Conservation (phyloP, 768 basidiomycete genomes). For the Amanita pallidorosea region DNA sequence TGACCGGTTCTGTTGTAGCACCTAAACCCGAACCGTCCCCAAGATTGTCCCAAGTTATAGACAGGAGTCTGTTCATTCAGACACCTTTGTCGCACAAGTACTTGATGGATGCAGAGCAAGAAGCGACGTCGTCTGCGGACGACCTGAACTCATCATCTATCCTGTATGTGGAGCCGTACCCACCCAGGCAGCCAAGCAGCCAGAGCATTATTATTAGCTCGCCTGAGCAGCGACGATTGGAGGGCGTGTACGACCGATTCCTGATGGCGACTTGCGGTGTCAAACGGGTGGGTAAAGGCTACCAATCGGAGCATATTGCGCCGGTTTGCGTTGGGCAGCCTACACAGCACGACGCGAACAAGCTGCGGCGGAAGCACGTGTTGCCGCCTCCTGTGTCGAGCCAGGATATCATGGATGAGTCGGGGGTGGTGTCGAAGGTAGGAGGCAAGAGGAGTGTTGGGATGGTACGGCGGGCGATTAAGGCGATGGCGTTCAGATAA, state of each 20-base stretch:
- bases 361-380: constrained; percentile 27
- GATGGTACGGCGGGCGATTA: constrained; percentile 61
- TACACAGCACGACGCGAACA: constrained; percentile 1
- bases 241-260: constrained; percentile 75
- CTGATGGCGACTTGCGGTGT: constrained; percentile 76
- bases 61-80: constrained; percentile 59
- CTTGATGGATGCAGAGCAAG: constrained; percentile 17
- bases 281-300: constrained; percentile 70
- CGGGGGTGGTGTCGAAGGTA: constrained; percentile 46
- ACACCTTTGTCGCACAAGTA: constrained; percentile 33
- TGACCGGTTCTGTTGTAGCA: constrained; percentile 16
- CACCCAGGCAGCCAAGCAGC: constrained; percentile 30
- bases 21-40: constrained; percentile 32
- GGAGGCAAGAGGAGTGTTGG: constrained; percentile 40
- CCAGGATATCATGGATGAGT: constrained; percentile 54
- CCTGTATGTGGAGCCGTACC: constrained; percentile 55
- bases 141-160: constrained; percentile 48
- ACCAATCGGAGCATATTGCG: constrained; percentile 57
- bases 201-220: constrained; percentile 34
- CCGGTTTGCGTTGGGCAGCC: constrained; percentile 24
- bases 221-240: constrained; percentile 48
- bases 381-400: constrained; percentile 72
- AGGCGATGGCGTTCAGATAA: constrained; percentile 54
- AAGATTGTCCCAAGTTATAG: constrained; percentile 56
- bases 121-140: constrained; percentile 29